Percentiles rank a stretch among this genome's conserved stretches.
These are phyloP conservation scores for Bondarzewia mesenterica DNA, from an alignment of 1,284 basidiomycete genomes.

Conservation along the genomic window DNA sequence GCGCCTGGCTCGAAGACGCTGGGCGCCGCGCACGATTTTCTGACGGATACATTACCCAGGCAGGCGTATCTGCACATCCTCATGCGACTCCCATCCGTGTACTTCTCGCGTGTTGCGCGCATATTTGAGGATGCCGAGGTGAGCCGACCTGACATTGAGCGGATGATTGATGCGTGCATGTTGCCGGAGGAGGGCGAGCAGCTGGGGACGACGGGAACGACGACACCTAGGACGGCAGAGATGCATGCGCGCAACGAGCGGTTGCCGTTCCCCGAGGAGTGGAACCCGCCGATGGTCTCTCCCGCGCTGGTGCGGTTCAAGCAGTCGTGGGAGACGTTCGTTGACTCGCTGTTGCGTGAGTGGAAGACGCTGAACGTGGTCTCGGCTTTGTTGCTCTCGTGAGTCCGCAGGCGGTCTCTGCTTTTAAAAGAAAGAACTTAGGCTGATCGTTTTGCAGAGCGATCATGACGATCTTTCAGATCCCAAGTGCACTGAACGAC, in stretches of 20 bases:
- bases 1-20: slow-evolving; percentile 10
- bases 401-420: slow-evolving; percentile 19
- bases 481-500: slow-evolving; percentile 46
- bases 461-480: slow-evolving; percentile 70
- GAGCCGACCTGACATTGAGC: slow-evolving; percentile 54
- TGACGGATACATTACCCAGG: slow-evolving; percentile 46
- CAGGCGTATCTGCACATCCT: slow-evolving; percentile 56
- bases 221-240: background rate
- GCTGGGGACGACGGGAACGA: background rate
- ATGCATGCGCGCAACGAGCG: slow-evolving; percentile 6
- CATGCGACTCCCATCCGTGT: slow-evolving; percentile 62
- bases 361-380: slow-evolving; percentile 77
- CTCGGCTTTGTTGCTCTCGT: slow-evolving; percentile 65
- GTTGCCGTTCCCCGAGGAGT: slow-evolving; percentile 57
- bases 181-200: background rate
- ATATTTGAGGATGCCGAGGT: slow-evolving; percentile 71
- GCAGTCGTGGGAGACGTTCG: slow-evolving; percentile 62
- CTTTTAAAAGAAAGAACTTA: background rate
- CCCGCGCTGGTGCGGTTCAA: slow-evolving; percentile 59
- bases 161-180: background rate
- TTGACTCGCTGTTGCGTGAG: slow-evolving; percentile 60
- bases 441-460: slow-evolving; percentile 42
- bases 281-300: slow-evolving; percentile 48
- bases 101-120: slow-evolving; percentile 64
- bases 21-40: slow-evolving; percentile 17